Evolutionary conservation across 306 rosid genomes (phyloP).

Genomic region (Gastrolobium bilobum): DNA sequence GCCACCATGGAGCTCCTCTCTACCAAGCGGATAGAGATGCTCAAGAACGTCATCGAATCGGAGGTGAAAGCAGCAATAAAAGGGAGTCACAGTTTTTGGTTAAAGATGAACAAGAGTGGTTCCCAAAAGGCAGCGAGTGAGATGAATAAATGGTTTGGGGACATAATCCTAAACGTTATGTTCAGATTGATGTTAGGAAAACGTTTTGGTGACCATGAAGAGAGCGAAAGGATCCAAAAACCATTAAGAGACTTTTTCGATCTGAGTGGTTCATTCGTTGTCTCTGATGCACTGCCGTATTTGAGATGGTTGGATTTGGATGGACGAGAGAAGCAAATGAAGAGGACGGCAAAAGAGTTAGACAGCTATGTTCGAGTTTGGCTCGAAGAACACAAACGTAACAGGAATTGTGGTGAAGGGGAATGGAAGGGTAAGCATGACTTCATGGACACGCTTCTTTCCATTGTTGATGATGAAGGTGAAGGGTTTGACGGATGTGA

Average conservation of each 20-base stretch:
- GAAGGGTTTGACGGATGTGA: slow-evolving; percentile 20
- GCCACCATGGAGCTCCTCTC: slow-evolving; percentile 44
- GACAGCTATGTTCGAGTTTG: slow-evolving; percentile 27
- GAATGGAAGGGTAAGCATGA: neutral
- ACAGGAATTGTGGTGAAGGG: neutral
- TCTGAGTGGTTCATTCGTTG: slow-evolving; percentile 27
- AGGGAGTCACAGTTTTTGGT: slow-evolving; percentile 10
- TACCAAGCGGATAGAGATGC: slow-evolving; percentile 34
- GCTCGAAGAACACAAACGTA: slow-evolving; percentile 52
- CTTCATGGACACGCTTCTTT: slow-evolving; percentile 53
- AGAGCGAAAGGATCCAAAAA: slow-evolving; percentile 29
- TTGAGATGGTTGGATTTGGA: slow-evolving; percentile 64
- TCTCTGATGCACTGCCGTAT: slow-evolving; percentile 47
- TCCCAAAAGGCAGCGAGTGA: slow-evolving; percentile 18
- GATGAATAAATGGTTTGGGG: slow-evolving; percentile 55
- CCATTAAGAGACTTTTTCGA: neutral
- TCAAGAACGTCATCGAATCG: slow-evolving; percentile 31
- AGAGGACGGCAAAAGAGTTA: slow-evolving; percentile 41
- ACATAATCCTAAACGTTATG: slow-evolving; percentile 29
- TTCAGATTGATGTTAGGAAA: slow-evolving; percentile 45
- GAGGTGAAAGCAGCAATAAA: slow-evolving; percentile 44
- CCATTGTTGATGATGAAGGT: neutral
- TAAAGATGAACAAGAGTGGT: neutral
- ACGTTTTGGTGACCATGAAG: slow-evolving; percentile 40
- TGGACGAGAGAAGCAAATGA: slow-evolving; percentile 52